Evolutionary conservation across 371 early-diverging fungal species (phyloP), one percentile per base, ranked within the genome.

Genomic region (Lichtheimia hyalospora): DNA sequence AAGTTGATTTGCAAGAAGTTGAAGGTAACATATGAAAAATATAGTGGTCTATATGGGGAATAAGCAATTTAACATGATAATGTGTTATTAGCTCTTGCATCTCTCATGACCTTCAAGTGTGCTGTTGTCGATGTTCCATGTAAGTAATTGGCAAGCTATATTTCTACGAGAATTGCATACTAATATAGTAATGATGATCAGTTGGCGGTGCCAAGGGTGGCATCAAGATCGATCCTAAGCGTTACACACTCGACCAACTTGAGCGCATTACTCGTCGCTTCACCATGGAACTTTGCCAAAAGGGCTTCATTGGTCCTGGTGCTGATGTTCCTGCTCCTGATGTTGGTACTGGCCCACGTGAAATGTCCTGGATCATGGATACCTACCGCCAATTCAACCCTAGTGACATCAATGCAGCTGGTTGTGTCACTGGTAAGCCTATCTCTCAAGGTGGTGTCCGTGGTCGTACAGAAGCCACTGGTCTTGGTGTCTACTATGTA

Each of bases 351-450:
- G 90, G 87, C 58, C 82, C 82, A n/a, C 81, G 92, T 49, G 94
- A 93, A 72, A 93, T 93, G 94, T 86, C 92, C 25, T 94, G 94
- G 95, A 93, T 94, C 59, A 86, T 88, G 79, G 95, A 94, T 62
- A 94, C 95, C 13, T 94, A 92, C 73, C 85, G 92, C 58, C 94
- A 94, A 77, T 90, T 94, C 73, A 85, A 90, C 75, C 84, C 89
- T 10, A 78, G 76, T 57, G 95, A 94, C 69, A 91, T 93, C 39
- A 90, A 93, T 67, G 86, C 90, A 13, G 85, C 87, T 57, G 95
- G 88, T 50, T 93, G 92, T 71, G 93, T 94, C 55, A 94, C 95
- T 21, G 95, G 95, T 54, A 94, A 94, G 76, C 93, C 94, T 34
- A 74, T 94, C 50, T 82, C 88, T 21, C 83, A 88, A 71, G 95